A percentile compares a stretch with the other conserved stretches of the same genome.
Conservation (phyloP, 73 alveolate species). For the Paraurostyla sp. region DNA sequence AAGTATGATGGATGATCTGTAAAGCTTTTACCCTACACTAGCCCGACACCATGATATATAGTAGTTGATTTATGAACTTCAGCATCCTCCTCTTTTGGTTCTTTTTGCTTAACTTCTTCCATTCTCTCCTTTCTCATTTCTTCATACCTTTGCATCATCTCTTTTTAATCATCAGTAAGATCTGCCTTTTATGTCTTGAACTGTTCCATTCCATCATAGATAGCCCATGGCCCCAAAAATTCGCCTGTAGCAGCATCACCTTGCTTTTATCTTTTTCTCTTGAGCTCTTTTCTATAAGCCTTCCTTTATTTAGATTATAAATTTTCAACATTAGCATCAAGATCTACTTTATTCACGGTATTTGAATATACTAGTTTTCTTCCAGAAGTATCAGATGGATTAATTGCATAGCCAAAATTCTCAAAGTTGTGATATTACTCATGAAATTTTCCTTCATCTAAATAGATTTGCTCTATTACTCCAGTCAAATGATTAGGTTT, state of each 20-base stretch:
- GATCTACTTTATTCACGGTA: conserved; percentile 20
- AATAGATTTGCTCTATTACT: conserved; percentile 70
- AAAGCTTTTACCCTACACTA: conserved; percentile 86
- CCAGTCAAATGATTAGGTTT: conserved; percentile 80
- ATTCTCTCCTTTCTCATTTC: conserved; percentile 62
- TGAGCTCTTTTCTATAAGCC: conserved; percentile 68
- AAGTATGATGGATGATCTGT: conserved; percentile 94
- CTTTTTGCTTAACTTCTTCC: conserved; percentile 61
- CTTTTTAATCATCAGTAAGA: conserved; percentile 66
- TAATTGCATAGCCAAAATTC: conserved; percentile 83
- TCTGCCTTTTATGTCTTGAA: conserved; percentile 63
- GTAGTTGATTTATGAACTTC: conserved; percentile 73
- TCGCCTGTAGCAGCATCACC: conserved; percentile 78
- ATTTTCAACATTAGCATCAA: conserved; percentile 60
- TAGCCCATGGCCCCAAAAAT: conserved; percentile 98
- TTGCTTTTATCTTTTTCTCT: conserved; percentile 60
- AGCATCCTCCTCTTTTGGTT: conserved; percentile 54
- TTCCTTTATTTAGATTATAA: conserved; percentile 57
- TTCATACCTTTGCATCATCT: conserved; percentile 61
- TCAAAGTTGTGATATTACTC: conserved; percentile 81
- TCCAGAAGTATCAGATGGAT: conserved; percentile 75
- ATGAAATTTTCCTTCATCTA: conserved; percentile 77
- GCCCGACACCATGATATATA: conserved; percentile 74
- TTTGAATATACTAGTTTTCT: conserved; percentile 48
- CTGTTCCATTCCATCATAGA: conserved; percentile 91